phyloP scores from a whole-genome alignment of 2,329 filamentous ascomycete species.

The Botryotinia calthae region DNA sequence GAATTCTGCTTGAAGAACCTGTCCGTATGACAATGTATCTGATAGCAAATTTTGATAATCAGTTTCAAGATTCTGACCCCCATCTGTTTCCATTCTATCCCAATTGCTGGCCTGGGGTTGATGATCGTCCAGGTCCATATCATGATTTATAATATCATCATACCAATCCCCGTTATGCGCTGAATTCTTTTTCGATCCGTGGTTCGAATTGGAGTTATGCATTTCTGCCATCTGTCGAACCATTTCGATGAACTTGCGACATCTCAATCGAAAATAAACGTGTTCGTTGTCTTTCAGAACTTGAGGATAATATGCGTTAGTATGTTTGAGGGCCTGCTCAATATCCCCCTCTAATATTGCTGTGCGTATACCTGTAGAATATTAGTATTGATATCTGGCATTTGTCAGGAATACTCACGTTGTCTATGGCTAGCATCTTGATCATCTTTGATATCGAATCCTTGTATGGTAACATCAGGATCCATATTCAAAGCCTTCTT shows the following conservation, averaged over 20 bases:
- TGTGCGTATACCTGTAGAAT: constrained; percentile 68
- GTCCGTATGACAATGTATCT: constrained; percentile 76
- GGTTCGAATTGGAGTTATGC: constrained; percentile 37
- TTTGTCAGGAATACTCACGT: constrained; percentile 52
- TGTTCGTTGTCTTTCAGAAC: constrained; percentile 78
- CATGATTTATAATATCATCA: constrained; percentile 40
- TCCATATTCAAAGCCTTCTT: constrained; percentile 66
- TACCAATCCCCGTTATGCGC: constrained; percentile 42
- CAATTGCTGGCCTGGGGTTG: constrained; percentile 43
- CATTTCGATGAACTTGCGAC: constrained; percentile 94
- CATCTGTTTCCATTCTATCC: constrained; percentile 56
- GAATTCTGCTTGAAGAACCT: constrained; percentile 75
- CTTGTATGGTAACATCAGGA: constrained; percentile 50
- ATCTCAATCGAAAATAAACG: constrained; percentile 83
- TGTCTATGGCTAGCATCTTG: constrained; percentile 83
- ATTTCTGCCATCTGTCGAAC: constrained; percentile 72
- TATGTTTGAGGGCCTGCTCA: constrained; percentile 82
- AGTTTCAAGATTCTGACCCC: constrained; percentile 27
- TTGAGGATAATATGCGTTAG: constrained; percentile 71
- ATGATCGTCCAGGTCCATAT: constrained; percentile 56
- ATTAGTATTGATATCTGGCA: constrained; percentile 11
- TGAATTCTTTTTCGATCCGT: constrained; percentile 41
- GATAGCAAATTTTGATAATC: constrained; percentile 52
- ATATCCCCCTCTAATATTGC: constrained; percentile 91
- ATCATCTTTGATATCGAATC: constrained; percentile 72